Evolutionary conservation across 108 stramenopile genomes (phyloP), one percentile per base, ranked within the genome.

Genomic region (Nitzschia inconspicua): DNA sequence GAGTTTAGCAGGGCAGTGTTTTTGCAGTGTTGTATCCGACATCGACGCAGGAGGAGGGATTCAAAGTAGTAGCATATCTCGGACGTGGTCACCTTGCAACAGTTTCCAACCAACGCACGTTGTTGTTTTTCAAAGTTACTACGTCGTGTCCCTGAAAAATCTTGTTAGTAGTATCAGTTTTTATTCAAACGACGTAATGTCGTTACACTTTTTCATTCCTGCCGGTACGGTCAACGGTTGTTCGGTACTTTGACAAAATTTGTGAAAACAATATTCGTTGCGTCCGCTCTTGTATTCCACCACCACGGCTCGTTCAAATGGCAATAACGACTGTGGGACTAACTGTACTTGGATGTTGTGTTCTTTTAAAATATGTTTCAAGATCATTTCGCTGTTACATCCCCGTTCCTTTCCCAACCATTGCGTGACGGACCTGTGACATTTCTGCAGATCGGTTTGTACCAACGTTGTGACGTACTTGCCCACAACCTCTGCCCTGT

Each of bases 311-410:
- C 53, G 53, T 28, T 54, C 34, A 54, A 54, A 54, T 25, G 53
- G 53, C 34, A 54, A 20, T 8, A 37, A 9, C 4, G 53, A 54
- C 13, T 54, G 53, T 9, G 31, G 34, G 19, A 54, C 53, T 18
- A 32, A 10, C 13, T 54, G 34, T 23, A 54, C 53, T 6, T 14
- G 2, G 35, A 54, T n/a, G 0, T 5, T 9, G 34, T 54, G 19
- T 36, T 9, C 7, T 14, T 37, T 7, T 28, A 54, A n/a, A 4
- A 37, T 28, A 28, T 36, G 34, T 31, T 20, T 36, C 14, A 54
- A 28, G 13, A 54, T 20, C 53, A 54, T 54, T n/a, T 54, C 53
- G 34, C 53, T 54, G 23, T 54, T 54, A 28, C 53, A 54, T 9
- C 53, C 53, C 10, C 53, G 53, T 10, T 36, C 18, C 23, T 36